phyloP scores from a whole-genome alignment of 2,329 filamentous ascomycete species.

The Hypoxylon sp. region DNA sequence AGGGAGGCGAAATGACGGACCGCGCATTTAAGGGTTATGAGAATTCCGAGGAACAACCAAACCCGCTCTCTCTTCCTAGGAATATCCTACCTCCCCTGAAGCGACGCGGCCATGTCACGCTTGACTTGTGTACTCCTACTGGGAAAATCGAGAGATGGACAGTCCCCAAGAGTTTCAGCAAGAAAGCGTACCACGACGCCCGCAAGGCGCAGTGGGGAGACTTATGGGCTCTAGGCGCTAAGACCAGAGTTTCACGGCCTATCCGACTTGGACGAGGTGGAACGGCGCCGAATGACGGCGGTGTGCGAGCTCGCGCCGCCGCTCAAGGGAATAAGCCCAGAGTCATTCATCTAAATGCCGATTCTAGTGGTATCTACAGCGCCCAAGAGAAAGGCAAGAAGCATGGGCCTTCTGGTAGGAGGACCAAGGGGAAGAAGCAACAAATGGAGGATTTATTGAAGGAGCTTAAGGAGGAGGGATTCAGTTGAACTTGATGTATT shows the following conservation, averaged over 20 bases:
- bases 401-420: constrained; percentile 54
- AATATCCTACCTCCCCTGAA: constrained; percentile 87
- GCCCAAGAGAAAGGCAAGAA: constrained; percentile 56
- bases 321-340: constrained; percentile 57
- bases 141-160: constrained; percentile 95
- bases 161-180: constrained; percentile 84
- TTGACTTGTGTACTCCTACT: constrained; percentile 91
- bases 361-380: constrained; percentile 57
- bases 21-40: constrained; percentile 82
- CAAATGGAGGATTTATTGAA: constrained; percentile 57
- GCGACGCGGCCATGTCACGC: constrained; percentile 85
- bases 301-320: constrained; percentile 59
- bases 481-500: constrained; percentile 10
- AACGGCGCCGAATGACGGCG: constrained; percentile 60
- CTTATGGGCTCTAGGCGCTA: constrained; percentile 94
- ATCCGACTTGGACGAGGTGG: constrained; percentile 71
- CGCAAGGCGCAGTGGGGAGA: constrained; percentile 94
- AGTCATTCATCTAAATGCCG: constrained; percentile 59
- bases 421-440: constrained; percentile 60
- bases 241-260: constrained; percentile 78
- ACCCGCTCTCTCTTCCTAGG: constrained; percentile 82
- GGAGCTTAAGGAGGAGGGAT: constrained; percentile 51
- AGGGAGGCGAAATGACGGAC: constrained; percentile 72
- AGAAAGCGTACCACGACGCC: constrained; percentile 90
- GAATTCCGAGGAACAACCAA: constrained; percentile 59